Conservation (phyloP, 2,329 filamentous ascomycete species). For the Zelopaecilomyces penicillatus region DNA sequence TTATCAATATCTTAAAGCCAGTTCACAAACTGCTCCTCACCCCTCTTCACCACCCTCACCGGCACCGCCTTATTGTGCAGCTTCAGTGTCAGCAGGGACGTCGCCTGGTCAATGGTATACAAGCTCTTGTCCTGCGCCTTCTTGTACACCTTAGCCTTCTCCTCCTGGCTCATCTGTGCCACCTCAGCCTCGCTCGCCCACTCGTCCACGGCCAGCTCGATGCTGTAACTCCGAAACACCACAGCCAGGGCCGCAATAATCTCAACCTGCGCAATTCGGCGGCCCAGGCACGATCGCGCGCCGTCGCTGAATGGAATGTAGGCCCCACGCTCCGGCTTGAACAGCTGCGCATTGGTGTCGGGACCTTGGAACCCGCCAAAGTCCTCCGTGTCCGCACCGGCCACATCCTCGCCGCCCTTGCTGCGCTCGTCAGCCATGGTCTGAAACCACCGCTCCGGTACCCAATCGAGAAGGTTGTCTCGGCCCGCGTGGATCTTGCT, state of each 20-base stretch:
- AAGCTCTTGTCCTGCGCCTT: constrained; percentile 50
- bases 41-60: constrained; percentile 59
- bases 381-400: constrained; percentile 39
- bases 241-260: constrained; percentile 47
- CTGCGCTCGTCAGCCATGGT: constrained; percentile 17
- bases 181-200: constrained; percentile 48
- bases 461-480: constrained; percentile 58
- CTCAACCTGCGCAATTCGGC: constrained; percentile 52
- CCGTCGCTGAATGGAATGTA: constrained; percentile 54
- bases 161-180: constrained; percentile 35
- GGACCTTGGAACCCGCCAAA: constrained; percentile 51
- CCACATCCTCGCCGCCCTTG: constrained; percentile 18
- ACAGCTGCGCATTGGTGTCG: constrained; percentile 55
- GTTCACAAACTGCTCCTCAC: constrained; percentile 57
- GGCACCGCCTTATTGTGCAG: constrained; percentile 56
- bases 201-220: constrained; percentile 62
- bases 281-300: constrained; percentile 47
- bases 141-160: constrained; percentile 47
- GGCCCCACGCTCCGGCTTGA: constrained; percentile 46
- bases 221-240: constrained; percentile 50
- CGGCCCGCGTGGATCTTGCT: constrained; percentile 33
- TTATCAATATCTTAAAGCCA: constrained; percentile 19
- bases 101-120: constrained; percentile 44
- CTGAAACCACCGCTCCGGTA: constrained; percentile 65
- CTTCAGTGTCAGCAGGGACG: constrained; percentile 63